Evolutionary conservation across 768 basidiomycete genomes (phyloP), one percentile per base, ranked within the genome.

Genomic region (Russula sp.): DNA sequence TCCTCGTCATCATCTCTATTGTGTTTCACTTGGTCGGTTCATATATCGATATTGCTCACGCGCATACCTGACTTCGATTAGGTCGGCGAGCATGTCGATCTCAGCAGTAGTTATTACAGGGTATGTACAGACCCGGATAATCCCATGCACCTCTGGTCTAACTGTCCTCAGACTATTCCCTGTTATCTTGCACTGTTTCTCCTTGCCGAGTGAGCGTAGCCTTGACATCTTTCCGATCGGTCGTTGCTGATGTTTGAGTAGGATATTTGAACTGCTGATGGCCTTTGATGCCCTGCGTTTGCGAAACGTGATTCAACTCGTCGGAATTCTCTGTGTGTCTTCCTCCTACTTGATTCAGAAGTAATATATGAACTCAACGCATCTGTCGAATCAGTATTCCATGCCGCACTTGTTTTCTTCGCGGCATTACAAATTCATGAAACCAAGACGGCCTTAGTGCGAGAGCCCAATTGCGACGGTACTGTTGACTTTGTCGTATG

Each of bases 131-230:
- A 1, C 5, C 18, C 40, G 34, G 3, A 9, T 16, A 1, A 18
- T 26, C 28, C 16, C n/a, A 56, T 11, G 14, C 22, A 24, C 52
- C 44, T 63, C 24, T 55, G 36, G 1, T 22, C 67, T 65, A 73
- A 40, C 20, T 58, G 22, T 48, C 16, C 57, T 6, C 57, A 90
- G 87, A 92, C 91, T 14, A 73, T 92, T 59, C 87, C 90, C 66
- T 92, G 91, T 74, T 94, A 92, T 73, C 83, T 94, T 6, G 89
- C 89, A 3, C 78, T 94, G 8, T 94, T 92, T 73, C 85, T 86
- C 28, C 78, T 94, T 11, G 92, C 89, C 62, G 90, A 90, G 91
- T 92, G 72, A 57, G 83, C 75, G 18, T 42, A 44, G 57, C 18
- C 54, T 34, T 49, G 1, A 40, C 40, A 53, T 48, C 36, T 51